A percentile compares a stretch with the other conserved stretches of the same genome.
Evolutionary conservation across 805 yeast genomes (phyloP).

Genomic region (Sugiyamaella lignohabitans): DNA sequence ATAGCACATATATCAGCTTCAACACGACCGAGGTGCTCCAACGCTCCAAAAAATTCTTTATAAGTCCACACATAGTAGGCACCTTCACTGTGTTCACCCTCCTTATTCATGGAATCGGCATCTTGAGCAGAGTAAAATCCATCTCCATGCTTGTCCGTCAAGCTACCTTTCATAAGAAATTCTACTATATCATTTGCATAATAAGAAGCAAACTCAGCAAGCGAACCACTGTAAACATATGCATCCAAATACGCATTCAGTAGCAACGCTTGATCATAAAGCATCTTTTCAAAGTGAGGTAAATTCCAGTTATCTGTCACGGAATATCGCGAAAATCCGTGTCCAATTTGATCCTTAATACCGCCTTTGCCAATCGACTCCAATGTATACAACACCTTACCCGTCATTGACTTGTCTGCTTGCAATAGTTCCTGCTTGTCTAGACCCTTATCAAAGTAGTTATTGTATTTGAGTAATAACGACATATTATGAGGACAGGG

Average conservation of each 20-base stretch:
- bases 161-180: constrained; percentile 23
- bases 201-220: constrained; percentile 18
- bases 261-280: constrained; percentile 34
- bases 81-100: constrained; percentile 27
- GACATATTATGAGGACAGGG: constrained; percentile 29
- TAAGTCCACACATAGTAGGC: constrained; percentile 34
- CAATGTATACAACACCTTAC: constrained; percentile 25
- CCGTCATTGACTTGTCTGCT: constrained; percentile 1
- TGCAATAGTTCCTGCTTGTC: constrained; percentile 1
- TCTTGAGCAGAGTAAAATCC: constrained; percentile 32
- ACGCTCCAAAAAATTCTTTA: constrained; percentile 29
- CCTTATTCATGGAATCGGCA: constrained; percentile 27
- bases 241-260: constrained; percentile 30
- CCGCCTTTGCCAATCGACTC: constrained; percentile 31
- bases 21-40: constrained; percentile 17
- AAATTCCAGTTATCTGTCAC: constrained; percentile 36
- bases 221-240: constrained; percentile 18
- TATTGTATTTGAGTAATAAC: constrained; percentile 18
- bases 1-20: constrained; percentile 33
- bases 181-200: constrained; percentile 22
- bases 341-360: constrained; percentile 33
- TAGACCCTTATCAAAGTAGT: constrained; percentile 11
- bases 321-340: constrained; percentile 35
- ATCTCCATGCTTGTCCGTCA: constrained; percentile 13
- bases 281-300: constrained; percentile 37